Percentiles rank a stretch among this genome's conserved stretches.
These are phyloP conservation scores for Cyberlindnera subsufficiens DNA, from an alignment of 805 yeast species.

Conservation along the genomic window DNA sequence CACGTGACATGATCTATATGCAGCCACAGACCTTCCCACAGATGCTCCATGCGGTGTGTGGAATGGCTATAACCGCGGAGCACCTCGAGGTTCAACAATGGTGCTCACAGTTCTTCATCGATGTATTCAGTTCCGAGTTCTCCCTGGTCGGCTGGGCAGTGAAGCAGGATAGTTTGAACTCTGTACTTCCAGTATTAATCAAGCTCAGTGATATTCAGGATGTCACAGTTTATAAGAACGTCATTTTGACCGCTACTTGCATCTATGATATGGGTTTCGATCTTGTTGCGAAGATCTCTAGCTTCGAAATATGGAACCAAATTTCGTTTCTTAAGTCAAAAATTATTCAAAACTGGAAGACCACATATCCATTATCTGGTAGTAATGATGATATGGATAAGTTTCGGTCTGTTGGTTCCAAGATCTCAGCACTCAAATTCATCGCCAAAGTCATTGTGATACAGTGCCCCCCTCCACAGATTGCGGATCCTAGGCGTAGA, in stretches of 20 bases:
- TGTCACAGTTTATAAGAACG: slow-evolving; percentile 29
- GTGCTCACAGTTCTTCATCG: slow-evolving; percentile 20
- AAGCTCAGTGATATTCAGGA: slow-evolving; percentile 19
- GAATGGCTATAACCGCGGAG: slow-evolving; percentile 8
- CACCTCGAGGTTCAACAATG: slow-evolving; percentile 20
- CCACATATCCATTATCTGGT: slow-evolving; percentile 46
- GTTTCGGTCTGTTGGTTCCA: slow-evolving; percentile 48
- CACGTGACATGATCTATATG: slow-evolving; percentile 7
- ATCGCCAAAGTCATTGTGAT: slow-evolving; percentile 52
- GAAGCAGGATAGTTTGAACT: slow-evolving; percentile 14
- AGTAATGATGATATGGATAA: slow-evolving; percentile 21
- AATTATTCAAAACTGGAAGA: slow-evolving; percentile 57
- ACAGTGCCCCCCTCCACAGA: slow-evolving; percentile 38
- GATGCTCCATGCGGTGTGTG: slow-evolving; percentile 13
- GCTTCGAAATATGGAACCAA: slow-evolving; percentile 45
- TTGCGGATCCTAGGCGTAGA: slow-evolving; percentile 22
- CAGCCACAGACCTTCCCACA: slow-evolving; percentile 14
- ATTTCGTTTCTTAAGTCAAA: slow-evolving; percentile 49
- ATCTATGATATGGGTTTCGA: slow-evolving; percentile 43
- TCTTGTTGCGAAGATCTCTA: slow-evolving; percentile 36
- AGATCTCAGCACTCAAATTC: slow-evolving; percentile 68
- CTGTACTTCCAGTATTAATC: slow-evolving; percentile 11
- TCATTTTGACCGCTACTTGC: slow-evolving; percentile 34
- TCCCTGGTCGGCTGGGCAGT: slow-evolving; percentile 4
- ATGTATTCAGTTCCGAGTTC: slow-evolving; percentile 15